Conservation (phyloP, 495 filamentous ascomycete genomes). For the Aspergillus nidulans region DNA sequence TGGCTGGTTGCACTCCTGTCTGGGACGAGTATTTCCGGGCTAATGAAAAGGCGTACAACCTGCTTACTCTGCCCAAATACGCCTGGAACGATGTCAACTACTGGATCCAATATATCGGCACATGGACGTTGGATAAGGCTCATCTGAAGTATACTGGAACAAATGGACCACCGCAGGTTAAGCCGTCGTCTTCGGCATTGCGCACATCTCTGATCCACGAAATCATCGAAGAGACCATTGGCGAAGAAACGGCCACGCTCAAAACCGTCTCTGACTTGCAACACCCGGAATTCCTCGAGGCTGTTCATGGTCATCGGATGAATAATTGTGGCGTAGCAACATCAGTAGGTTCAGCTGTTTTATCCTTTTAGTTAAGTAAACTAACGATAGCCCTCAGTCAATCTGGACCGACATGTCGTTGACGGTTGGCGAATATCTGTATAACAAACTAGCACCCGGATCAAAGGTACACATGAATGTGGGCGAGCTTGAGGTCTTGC, state of each 20-base stretch:
- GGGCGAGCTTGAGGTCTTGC: conserved; percentile 31
- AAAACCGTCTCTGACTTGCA: neutral
- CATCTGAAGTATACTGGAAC: neutral
- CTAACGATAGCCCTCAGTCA: neutral
- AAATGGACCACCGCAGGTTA: neutral
- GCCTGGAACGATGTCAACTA: conserved; percentile 38
- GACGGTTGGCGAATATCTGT: conserved; percentile 25
- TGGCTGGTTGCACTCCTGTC: conserved; percentile 52
- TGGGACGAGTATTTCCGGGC: conserved; percentile 67
- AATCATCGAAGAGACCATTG: conserved; percentile 15
- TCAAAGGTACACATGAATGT: conserved; percentile 24
- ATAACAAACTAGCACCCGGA: conserved; percentile 14
- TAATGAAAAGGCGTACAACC: conserved; percentile 45
- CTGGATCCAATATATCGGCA: conserved; percentile 39
- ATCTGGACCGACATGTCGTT: conserved; percentile 27
- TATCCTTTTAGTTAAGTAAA: neutral
- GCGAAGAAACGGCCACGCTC: neutral
- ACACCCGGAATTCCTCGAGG: conserved; percentile 5
- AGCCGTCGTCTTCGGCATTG: neutral
- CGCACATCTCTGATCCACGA: conserved; percentile 20
- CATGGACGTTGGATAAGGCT: conserved; percentile 35
- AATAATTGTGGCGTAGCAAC: conserved; percentile 6
- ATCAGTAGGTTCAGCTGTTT: neutral
- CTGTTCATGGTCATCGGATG: conserved; percentile 2
- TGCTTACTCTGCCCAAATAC: conserved; percentile 62